Evolutionary conservation across 208 protist genomes (phyloP), one percentile per base, ranked within the genome.

Genomic region (Porcisia deanei): DNA sequence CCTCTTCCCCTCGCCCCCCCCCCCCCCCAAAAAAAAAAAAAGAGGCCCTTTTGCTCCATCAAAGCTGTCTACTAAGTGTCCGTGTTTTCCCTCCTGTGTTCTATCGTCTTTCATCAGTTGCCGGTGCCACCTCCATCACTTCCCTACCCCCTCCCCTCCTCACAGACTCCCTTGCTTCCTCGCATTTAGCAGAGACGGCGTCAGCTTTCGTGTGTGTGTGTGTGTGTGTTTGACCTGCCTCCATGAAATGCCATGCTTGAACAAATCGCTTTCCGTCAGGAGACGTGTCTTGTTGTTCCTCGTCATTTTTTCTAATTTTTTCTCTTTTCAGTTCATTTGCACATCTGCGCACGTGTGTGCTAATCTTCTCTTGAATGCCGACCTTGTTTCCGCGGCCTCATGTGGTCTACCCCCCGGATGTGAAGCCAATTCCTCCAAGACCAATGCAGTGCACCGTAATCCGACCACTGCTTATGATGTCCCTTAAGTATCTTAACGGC

Each of bases 391-490:
- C 39, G 39, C 1, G 39, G 20, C 39, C 25, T 70, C 45, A 20
- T n/a, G 73, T 58, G 30, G n/a, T 30, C 30, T 57, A 47, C 52
- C 30, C 52, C 30, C 65, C 9, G 47, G 8, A 77, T 34, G 53
- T 30, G 37, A 45, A 55, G n/a, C 30, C 22, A 64, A 60, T 59
- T 30, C 71, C 60, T 58, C 67, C 7, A 45, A 57, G 76, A 30
- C 63, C 41, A 49, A 1, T 76, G 59, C 57, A 58, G 76, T 76
- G 76, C 64, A 81, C 76, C 64, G 70, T 67, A 57, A 61, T 53
- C 63, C 76, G 63, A 81, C 76, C 76, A 73, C 76, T 66, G 60
- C 61, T 52, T 52, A 53, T 66, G 3, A 65, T 66, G 64, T 76
- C 54, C 39, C 55, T 55, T 47, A 70, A 41, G 30, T 67, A 63